Evolutionary conservation across 148 eudicot species (phyloP).

Genomic region (Camellia granthamiana): DNA sequence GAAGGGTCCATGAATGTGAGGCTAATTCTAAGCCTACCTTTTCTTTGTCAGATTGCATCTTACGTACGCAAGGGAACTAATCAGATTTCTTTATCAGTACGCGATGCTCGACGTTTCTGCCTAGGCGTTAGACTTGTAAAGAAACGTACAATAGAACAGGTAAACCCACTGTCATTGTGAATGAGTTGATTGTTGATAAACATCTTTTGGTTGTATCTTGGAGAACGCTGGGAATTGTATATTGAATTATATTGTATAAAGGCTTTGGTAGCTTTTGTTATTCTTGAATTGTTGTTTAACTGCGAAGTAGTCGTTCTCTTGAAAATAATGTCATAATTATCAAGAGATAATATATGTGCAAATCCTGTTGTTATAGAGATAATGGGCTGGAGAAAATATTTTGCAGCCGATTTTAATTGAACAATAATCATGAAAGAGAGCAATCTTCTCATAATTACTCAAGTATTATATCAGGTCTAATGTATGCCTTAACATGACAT

Average conservation of each 20-base stretch:
- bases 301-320: not conserved
- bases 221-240: not conserved
- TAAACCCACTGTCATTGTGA: conserved; percentile 15
- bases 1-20: not conserved
- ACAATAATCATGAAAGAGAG: not conserved
- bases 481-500: not conserved
- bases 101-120: conserved; percentile 85
- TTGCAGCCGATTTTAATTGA: not conserved
- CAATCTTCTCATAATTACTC: not conserved
- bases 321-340: too few species aligned
- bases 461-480: not conserved
- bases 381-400: not conserved
- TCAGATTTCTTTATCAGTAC: conserved; percentile 66
- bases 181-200: not conserved
- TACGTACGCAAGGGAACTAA: conserved; percentile 65
- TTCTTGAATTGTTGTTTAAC: not conserved
- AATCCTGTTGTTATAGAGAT: not conserved
- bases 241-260: not conserved
- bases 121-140: conserved; percentile 84
- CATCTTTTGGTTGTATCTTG: not conserved
- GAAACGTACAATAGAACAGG: conserved; percentile 76
- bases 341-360: not conserved
- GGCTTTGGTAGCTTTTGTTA: not conserved
- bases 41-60: conserved; percentile 55
- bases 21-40: conserved; percentile 16